Percentiles rank a stretch among this genome's conserved stretches.
Conservation (phyloP, 352 stramenopile genomes). For the Phytophthora megakarya region DNA sequence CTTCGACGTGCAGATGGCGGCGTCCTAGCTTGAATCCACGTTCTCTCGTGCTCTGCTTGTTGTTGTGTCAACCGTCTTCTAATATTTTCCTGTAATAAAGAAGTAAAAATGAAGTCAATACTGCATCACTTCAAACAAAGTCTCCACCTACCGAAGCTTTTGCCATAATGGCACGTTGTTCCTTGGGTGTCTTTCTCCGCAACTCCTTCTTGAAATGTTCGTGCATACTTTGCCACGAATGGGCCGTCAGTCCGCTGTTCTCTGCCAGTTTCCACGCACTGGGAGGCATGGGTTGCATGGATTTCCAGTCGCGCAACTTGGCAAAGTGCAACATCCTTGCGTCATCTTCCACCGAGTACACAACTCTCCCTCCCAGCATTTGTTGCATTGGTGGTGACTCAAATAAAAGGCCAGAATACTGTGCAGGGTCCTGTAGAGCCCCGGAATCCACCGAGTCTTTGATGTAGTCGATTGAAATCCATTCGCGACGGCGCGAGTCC, state of each 20-base stretch:
- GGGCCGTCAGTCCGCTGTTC: slow-evolving; percentile 35
- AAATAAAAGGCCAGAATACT: slow-evolving; percentile 45
- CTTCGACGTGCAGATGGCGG: neutral
- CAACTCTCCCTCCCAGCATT: neutral
- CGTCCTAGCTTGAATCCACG: neutral
- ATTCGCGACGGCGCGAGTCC: slow-evolving; percentile 27
- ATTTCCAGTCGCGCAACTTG: slow-evolving; percentile 29
- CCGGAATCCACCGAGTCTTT: slow-evolving; percentile 46
- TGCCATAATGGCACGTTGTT: slow-evolving; percentile 36
- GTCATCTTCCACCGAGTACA: slow-evolving; percentile 48
- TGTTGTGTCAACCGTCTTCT: neutral
- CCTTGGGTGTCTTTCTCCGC: slow-evolving; percentile 34
- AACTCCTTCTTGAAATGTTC: slow-evolving; percentile 54
- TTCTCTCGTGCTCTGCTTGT: slow-evolving; percentile 4
- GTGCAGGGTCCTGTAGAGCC: slow-evolving; percentile 29
- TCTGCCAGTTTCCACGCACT: slow-evolving; percentile 25
- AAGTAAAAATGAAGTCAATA: slow-evolving; percentile 3
- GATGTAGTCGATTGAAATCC: slow-evolving; percentile 54
- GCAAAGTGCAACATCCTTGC: slow-evolving; percentile 53
- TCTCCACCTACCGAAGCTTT: slow-evolving; percentile 15
- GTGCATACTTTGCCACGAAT: slow-evolving; percentile 52
- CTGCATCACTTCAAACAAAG: neutral
- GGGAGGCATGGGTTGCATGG: slow-evolving; percentile 23
- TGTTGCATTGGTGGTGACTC: neutral
- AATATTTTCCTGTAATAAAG: slow-evolving; percentile 20